Evolutionary conservation across 352 stramenopile species (phyloP).

Genomic region (Phytophthora multivora): DNA sequence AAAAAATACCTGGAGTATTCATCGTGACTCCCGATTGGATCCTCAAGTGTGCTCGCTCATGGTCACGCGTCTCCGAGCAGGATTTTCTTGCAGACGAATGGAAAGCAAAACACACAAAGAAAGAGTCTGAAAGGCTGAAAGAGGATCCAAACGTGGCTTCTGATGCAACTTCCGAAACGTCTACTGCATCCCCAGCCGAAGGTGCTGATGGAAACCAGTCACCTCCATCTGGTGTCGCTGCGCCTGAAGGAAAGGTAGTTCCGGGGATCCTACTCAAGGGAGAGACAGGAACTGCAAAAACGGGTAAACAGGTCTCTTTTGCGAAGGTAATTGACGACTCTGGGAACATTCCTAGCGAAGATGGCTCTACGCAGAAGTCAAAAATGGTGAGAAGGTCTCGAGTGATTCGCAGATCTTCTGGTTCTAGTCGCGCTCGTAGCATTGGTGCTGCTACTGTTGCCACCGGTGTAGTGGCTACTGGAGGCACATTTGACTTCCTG

Average conservation of each 20-base stretch:
- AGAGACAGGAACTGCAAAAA: slow-evolving; percentile 23
- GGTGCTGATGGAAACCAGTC: slow-evolving; percentile 11
- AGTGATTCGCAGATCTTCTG: slow-evolving; percentile 33
- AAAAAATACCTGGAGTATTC: slow-evolving; percentile 56
- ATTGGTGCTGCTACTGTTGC: slow-evolving; percentile 39
- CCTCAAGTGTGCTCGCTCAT: slow-evolving; percentile 76
- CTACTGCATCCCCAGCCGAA: slow-evolving; percentile 1
- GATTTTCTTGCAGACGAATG: slow-evolving; percentile 75
- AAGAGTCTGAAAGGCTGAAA: slow-evolving; percentile 19
- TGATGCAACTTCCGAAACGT: slow-evolving; percentile 3
- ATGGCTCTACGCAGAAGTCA: slow-evolving; percentile 27
- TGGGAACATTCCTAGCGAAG: slow-evolving; percentile 29
- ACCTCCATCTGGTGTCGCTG: slow-evolving; percentile 2
- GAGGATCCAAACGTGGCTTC: slow-evolving; percentile 6
- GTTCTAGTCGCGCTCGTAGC: slow-evolving; percentile 20
- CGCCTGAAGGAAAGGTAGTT: slow-evolving; percentile 20
- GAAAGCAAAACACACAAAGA: slow-evolving; percentile 51
- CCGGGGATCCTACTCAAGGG: slow-evolving; percentile 23
- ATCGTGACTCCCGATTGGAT: slow-evolving; percentile 85
- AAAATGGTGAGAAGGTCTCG: slow-evolving; percentile 39
- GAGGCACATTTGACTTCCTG: slow-evolving; percentile 85
- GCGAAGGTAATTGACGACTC: slow-evolving; percentile 41
- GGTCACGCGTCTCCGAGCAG: slow-evolving; percentile 58
- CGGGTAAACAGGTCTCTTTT: slow-evolving; percentile 70
- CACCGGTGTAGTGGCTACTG: slow-evolving; percentile 74